Conservation (phyloP, 1,284 basidiomycete genomes). For the Ustilago esculenta region DNA sequence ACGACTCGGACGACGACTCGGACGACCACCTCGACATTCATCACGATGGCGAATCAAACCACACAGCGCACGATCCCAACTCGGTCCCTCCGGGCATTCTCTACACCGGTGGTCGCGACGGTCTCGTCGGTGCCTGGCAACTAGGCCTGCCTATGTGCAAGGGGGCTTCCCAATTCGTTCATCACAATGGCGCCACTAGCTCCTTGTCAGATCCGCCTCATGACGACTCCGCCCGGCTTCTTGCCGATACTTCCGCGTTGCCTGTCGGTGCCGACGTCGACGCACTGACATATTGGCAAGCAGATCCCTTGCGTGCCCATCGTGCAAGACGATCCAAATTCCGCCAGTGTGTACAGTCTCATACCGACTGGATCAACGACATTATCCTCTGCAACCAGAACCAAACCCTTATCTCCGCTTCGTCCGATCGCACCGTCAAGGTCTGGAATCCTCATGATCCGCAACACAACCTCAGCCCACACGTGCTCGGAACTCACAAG, state of each 20-base stretch:
- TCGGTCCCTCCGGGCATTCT: conserved; percentile 82
- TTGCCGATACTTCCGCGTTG: conserved; percentile 25
- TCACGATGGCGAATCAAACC: neutral
- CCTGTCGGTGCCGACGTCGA: conserved; percentile 12
- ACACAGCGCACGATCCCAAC: neutral
- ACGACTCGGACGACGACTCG: conserved; percentile 4
- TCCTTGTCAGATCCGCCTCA: conserved; percentile 11
- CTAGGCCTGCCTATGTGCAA: conserved; percentile 76
- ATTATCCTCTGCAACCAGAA: conserved; percentile 90
- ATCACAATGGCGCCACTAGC: conserved; percentile 7
- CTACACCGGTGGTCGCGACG: conserved; percentile 91
- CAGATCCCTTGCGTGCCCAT: conserved; percentile 36
- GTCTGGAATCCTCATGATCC: conserved; percentile 88
- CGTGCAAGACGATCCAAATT: conserved; percentile 30
- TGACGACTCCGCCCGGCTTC: conserved; percentile 22
- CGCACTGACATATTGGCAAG: conserved; percentile 37
- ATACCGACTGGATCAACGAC: conserved; percentile 95
- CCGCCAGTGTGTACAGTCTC: conserved; percentile 60
- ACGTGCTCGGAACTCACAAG: conserved; percentile 82
- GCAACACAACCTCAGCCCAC: conserved; percentile 72
- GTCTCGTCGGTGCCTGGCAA: conserved; percentile 90
- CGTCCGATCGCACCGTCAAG: conserved; percentile 93
- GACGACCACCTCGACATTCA: neutral
- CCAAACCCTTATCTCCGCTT: conserved; percentile 92
- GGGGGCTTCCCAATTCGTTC: conserved; percentile 15